phyloP scores from a whole-genome alignment of 306 rosid species.

The Quercus agrifolia region DNA sequence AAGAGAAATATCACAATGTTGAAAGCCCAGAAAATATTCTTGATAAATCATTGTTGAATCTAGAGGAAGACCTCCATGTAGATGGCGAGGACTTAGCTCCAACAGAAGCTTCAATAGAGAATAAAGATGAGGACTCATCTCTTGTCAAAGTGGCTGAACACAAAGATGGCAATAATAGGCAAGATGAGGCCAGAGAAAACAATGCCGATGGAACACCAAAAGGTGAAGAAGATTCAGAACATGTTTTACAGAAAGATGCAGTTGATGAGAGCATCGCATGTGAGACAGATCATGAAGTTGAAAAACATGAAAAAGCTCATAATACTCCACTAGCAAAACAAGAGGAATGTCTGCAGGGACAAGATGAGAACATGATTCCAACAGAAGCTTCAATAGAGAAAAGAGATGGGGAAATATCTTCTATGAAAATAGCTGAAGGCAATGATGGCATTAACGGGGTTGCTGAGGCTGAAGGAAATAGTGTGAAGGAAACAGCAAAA shows the following conservation, averaged over 20 bases:
- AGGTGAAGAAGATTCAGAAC: constrained; percentile 9
- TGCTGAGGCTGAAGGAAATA: constrained; percentile 3
- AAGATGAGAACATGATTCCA: not conserved
- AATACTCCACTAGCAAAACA: not conserved
- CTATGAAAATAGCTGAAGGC: constrained; percentile 1
- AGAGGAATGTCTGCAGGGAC: constrained; percentile 15
- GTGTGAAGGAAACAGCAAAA: not conserved
- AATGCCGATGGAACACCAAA: not conserved
- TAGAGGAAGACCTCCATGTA: constrained; percentile 11
- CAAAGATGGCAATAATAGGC: not conserved
- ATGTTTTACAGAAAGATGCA: constrained; percentile 2
- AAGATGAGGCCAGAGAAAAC: not conserved
- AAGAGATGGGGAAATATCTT: constrained; percentile 3
- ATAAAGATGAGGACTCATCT: constrained; percentile 1
- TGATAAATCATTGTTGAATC: constrained; percentile 7
- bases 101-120: not conserved
- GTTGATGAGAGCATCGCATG: constrained; percentile 11
- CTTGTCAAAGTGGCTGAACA: not conserved
- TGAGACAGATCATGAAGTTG: constrained; percentile 6
- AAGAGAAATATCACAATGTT: constrained; percentile 5
- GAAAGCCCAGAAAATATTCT: constrained; percentile 7
- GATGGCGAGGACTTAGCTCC: not conserved
- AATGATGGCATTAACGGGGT: not conserved
- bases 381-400: constrained; percentile 17
- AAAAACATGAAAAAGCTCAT: constrained; percentile 7